These are phyloP conservation scores for Sclerotinia sclerotiorum DNA, from an alignment of 2,329 filamentous ascomycete species.

Conservation along the genomic window DNA sequence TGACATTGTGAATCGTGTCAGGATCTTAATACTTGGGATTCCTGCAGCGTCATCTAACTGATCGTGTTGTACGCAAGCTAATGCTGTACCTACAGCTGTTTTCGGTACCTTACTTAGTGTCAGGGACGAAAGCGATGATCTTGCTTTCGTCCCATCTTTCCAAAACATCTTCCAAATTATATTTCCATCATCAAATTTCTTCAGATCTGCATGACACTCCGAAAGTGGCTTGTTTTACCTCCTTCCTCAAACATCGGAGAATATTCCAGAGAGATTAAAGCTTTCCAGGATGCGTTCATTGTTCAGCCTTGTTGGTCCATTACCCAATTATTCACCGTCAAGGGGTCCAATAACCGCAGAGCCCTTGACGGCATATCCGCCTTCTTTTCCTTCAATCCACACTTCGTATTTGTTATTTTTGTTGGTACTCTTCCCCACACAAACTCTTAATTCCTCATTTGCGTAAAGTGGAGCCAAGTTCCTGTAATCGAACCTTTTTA, in stretches of 20 bases:
- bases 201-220: slow-evolving; percentile 16
- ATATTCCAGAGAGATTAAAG: slow-evolving; percentile 23
- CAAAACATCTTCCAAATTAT: slow-evolving; percentile 21
- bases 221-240: slow-evolving; percentile 20
- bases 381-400: slow-evolving; percentile 63
- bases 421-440: slow-evolving; percentile 53
- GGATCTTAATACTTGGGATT: background rate
- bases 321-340: slow-evolving; percentile 9
- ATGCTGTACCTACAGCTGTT: background rate
- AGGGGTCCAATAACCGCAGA: slow-evolving; percentile 40
- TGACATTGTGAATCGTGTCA: background rate
- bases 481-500: slow-evolving; percentile 68
- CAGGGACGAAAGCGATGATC: slow-evolving; percentile 23
- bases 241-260: slow-evolving; percentile 20
- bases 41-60: background rate
- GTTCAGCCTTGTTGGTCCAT: slow-evolving; percentile 22
- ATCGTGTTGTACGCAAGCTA: background rate
- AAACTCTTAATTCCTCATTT: slow-evolving; percentile 68
- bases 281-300: background rate
- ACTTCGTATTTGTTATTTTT: slow-evolving; percentile 53
- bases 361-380: slow-evolving; percentile 64
- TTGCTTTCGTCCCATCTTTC: slow-evolving; percentile 24
- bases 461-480: slow-evolving; percentile 82
- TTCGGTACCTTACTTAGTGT: slow-evolving; percentile 17
- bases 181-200: slow-evolving; percentile 3